Evolutionary conservation across 1,284 basidiomycete species (phyloP), one percentile per base, ranked within the genome.

Genomic region (Hemileia vastatrix): DNA sequence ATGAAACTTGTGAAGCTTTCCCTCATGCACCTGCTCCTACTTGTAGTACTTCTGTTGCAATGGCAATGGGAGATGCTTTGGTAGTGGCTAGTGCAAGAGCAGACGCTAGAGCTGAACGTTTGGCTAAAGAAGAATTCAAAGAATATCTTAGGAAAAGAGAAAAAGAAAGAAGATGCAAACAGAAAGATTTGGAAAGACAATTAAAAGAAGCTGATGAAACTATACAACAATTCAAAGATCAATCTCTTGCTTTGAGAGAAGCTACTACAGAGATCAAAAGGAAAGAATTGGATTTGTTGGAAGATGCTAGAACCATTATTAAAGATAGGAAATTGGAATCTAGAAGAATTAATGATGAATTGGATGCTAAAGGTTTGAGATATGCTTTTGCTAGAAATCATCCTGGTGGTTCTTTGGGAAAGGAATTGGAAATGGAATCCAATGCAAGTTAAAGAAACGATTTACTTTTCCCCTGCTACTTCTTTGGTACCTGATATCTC

Each of bases 31-130:
- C 77, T 0, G 77, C 76, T 3, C 77, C 77, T 15, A 76, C 76
- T 21, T 70, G 67, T 57, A 75, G 72, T 48, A 77, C 77, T 19
- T 72, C 76, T 4, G 69, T 72, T 6, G 75, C 76, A n/a, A 59
- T 78, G 23, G 76, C 76, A 21, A 71, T 77, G 65, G 76, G 77
- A 24, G 77, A 78, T 64, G 72, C 76, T 2, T 67, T 78, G 21
- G 76, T 73, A 2, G 66, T 77, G n/a, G 51, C 69, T 9, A 59
- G 71, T 13, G 71, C 71, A 9, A 65, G 67, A 2, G 67, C 70
- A 0, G 66, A 67, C 18, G 72, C 36, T 40, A 40, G 36, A 40
- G 36, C 36, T 40, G 36, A 40, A 40, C 8, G 36, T 11, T 40
- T 40, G 15, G 15, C 36, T 40, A 9, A 40, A 40, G 36, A 40